These are phyloP conservation scores for Euphorbia schlechtendalii DNA, from an alignment of 441 rosid genomes.

Conservation along the genomic window DNA sequence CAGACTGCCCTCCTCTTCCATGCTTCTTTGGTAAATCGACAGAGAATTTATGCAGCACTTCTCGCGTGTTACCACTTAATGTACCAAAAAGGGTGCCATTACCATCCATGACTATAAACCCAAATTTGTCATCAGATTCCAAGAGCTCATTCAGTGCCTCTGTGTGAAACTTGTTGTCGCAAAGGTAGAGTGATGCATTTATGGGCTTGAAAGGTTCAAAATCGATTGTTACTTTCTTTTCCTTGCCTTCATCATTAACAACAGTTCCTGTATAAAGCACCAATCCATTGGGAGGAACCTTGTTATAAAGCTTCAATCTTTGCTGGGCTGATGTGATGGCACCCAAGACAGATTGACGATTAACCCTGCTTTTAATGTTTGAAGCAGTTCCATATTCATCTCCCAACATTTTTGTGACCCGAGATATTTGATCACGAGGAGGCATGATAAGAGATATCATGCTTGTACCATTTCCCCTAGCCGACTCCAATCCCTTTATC, in stretches of 20 bases:
- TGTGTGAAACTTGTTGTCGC: slow-evolving; percentile 79
- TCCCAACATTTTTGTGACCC: slow-evolving; percentile 80
- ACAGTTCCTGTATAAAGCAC: slow-evolving; percentile 80
- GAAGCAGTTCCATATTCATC: slow-evolving; percentile 85
- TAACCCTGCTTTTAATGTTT: slow-evolving; percentile 73
- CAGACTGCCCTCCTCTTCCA: slow-evolving; percentile 96
- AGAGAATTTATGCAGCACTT: slow-evolving; percentile 73
- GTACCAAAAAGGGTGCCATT: slow-evolving; percentile 81
- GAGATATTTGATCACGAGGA: slow-evolving; percentile 75
- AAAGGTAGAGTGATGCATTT: slow-evolving; percentile 68
- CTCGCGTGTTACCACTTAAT: slow-evolving; percentile 74
- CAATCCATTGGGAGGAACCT: slow-evolving; percentile 75
- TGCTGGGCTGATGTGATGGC: slow-evolving; percentile 86
- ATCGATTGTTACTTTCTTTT: slow-evolving; percentile 83
- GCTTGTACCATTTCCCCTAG: slow-evolving; percentile 81
- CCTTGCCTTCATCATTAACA: slow-evolving; percentile 80
- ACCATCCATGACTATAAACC: slow-evolving; percentile 84
- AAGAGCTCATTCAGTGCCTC: slow-evolving; percentile 76
- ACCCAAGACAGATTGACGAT: slow-evolving; percentile 74
- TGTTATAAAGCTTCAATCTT: slow-evolving; percentile 71
- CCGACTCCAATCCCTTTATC: slow-evolving; percentile 71
- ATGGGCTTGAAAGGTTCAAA: slow-evolving; percentile 86
- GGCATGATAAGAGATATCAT: slow-evolving; percentile 90
- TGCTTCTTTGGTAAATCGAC: slow-evolving; percentile 90
- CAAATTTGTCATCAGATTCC: slow-evolving; percentile 75